Evolutionary conservation across 1,284 basidiomycete species (phyloP).

Genomic region (Boletus nobilissimus): DNA sequence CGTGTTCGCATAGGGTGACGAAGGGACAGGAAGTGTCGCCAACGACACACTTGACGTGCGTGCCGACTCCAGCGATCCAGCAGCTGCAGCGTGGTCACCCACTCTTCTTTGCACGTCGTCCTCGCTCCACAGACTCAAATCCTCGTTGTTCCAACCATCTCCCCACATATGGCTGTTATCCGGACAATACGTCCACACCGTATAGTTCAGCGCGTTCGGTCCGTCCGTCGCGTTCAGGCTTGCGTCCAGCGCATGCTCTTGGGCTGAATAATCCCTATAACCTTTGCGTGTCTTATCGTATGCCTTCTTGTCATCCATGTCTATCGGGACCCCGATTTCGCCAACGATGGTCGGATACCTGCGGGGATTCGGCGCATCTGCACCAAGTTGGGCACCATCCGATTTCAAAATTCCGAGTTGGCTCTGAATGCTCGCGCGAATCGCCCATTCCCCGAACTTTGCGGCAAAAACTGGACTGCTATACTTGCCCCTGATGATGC

Average conservation of each 20-base stretch:
- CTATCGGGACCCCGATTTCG: slow-evolving; percentile 95
- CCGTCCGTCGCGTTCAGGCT: slow-evolving; percentile 93
- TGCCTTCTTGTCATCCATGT: slow-evolving; percentile 86
- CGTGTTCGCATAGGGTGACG: slow-evolving; percentile 27
- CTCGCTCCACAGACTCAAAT: slow-evolving; percentile 87
- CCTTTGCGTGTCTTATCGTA: slow-evolving; percentile 64
- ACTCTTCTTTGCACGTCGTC: slow-evolving; percentile 61
- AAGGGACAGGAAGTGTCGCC: slow-evolving; percentile 34
- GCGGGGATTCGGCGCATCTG: slow-evolving; percentile 20
- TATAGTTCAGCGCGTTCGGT: slow-evolving; percentile 82
- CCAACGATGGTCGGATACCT: slow-evolving; percentile 94
- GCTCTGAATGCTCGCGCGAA: slow-evolving; percentile 84
- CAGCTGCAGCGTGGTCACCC: not conserved
- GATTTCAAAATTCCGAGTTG: slow-evolving; percentile 85
- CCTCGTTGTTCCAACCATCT: slow-evolving; percentile 97
- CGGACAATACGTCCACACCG: slow-evolving; percentile 92
- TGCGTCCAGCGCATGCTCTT: slow-evolving; percentile 91
- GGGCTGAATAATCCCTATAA: slow-evolving; percentile 83
- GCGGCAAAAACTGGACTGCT: slow-evolving; percentile 71
- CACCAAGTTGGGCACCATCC: slow-evolving; percentile 70
- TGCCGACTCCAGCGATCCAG: slow-evolving; percentile 22
- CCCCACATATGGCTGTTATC: slow-evolving; percentile 88
- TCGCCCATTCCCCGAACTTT: slow-evolving; percentile 83
- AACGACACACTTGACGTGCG: slow-evolving; percentile 35
- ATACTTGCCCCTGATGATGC: slow-evolving; percentile 90